Base-by-base conservation (phyloP, 768 basidiomycete species). In the Lactarius indigo region DNA sequence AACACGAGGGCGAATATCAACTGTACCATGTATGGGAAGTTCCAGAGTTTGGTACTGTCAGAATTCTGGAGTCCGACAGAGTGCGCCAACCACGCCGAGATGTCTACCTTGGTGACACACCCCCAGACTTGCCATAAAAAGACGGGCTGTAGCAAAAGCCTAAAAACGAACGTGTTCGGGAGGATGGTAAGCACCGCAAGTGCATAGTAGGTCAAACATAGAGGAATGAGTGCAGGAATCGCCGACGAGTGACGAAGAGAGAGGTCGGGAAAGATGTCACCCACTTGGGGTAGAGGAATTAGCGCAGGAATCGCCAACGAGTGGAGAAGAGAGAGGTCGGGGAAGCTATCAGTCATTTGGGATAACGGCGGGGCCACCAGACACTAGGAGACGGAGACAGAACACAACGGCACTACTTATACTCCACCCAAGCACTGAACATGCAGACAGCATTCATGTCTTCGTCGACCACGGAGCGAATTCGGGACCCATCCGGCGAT, bases 141-240 rank as follows among this genome's bases (percentile, higher is more conserved):
- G 17, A 57, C 1, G 30, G 64, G 64, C n/a, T 61, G 31, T 9
- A 66, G 58, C 33, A 39, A 59, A 18, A 61, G 17, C 12, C 23
- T n/a, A n/a, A 66, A 20, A 4, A 55, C 18, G 18, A 18, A 42
- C 0, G 64, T 66, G 50, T 61, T 23, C 18, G 41, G 59, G n/a
- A 66, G 52, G 35, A 66, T 23, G 15, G 47, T 59, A 28, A 66
- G 59, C 7, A 66, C 23, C 10, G 59, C 58, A 8, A 54, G 54
- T 35, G 30, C 28, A 41, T 61, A 55, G 59, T 61, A 61, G 64
- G 44, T 42, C 8, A 57, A 13, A 54, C 57, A 61, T 5, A 66
- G 26, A 17, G 64, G 59, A 7, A n/a, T 23, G 31, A 44, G 3
- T 1, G 58, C 64, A 20, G 39, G 2, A 20, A 33, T 10, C n/a